A percentile compares a stretch with the other conserved stretches of the same genome.
These are phyloP conservation scores for Paraconiothyrium sp. DNA, from an alignment of 2,329 filamentous ascomycete species.

Conservation along the genomic window DNA sequence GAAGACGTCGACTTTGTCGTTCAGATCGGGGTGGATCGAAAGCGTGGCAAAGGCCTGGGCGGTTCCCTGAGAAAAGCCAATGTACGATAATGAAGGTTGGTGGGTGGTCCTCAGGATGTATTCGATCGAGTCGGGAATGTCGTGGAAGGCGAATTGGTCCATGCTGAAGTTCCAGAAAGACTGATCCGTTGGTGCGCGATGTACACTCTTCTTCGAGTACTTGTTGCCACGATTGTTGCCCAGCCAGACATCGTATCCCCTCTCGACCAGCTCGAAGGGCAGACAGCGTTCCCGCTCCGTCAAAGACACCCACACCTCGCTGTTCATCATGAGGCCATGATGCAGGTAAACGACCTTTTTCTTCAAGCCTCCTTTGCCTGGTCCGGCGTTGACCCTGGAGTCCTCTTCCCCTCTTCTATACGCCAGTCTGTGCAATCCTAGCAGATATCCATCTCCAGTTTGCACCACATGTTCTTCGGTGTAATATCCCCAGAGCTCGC, in stretches of 20 bases:
- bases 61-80: conserved; percentile 97
- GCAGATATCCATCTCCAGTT: conserved; percentile 90
- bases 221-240: conserved; percentile 99
- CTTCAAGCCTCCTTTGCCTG: conserved; percentile 62
- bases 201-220: conserved; percentile 94
- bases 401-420: conserved; percentile 84
- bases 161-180: conserved; percentile 98
- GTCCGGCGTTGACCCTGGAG: conserved; percentile 77
- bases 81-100: conserved; percentile 88
- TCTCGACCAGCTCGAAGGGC: conserved; percentile 87
- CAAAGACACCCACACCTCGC: conserved; percentile 95
- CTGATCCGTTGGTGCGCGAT: conserved; percentile 75
- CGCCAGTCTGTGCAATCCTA: conserved; percentile 87
- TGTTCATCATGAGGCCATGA: conserved; percentile 97
- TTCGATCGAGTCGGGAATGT: conserved; percentile 92
- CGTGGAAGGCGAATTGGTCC: conserved; percentile 96
- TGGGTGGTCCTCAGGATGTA: conserved; percentile 88
- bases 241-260: conserved; percentile 96
- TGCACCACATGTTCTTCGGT: conserved; percentile 97
- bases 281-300: conserved; percentile 87
- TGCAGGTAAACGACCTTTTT: conserved; percentile 95
- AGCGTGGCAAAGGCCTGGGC: conserved; percentile 95
- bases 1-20: conserved; percentile 93
- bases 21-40: conserved; percentile 90
- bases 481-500: conserved; percentile 87